Evolutionary conservation across 2,329 filamentous ascomycete species (phyloP), one percentile per base, ranked within the genome.

Genomic region (Gyromitra esculenta): DNA sequence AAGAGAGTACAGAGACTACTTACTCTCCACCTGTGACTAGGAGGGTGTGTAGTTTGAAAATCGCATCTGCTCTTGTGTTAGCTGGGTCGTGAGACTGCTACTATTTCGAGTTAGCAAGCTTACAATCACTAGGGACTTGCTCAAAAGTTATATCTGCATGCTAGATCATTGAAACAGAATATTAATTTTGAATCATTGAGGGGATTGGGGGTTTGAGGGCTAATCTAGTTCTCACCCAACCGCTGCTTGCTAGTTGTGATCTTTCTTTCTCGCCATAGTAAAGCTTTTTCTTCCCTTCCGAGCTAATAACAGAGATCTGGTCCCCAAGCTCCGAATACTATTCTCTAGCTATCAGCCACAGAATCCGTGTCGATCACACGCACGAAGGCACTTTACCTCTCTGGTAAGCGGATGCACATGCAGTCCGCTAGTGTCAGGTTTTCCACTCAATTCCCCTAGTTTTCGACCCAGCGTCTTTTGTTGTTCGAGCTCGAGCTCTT

Each of bases 121-220:
- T 54, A 76, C 73, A 92, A 81, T 92, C 90, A 6, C 86, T 86
- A 0, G 90, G 90, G 2, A 88, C 84, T 0, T 87, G 87, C 83
- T 92, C 90, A 75, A 91, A 92, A 0, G 87, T 86, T 78, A 91
- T 91, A 77, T 91, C 89, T 0, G 86, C 87, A 80, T 88, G 87
- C 86, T 78, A 76, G 25, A 8, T 6, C 48, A 59, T 18, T 31
- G 39, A 41, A 75, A n/a, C 11, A 62, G 15, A 39, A 15, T 48
- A 45, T 67, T 21, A 54, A 13, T 45, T 37, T n/a, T 11, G 9
- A 4, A 39, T n/a, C 1, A 13, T 5, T 21, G 6, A 25, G 37
- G 39, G 11, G 15, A 0, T 31, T 4, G 15, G 31, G 18, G 9
- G 2, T 3, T 15, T 60, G 6, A 18, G 13, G 13, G 4, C 3